These are phyloP conservation scores for Pseudopithomyces chartarum DNA, from an alignment of 2,329 filamentous ascomycete genomes.

Conservation along the genomic window DNA sequence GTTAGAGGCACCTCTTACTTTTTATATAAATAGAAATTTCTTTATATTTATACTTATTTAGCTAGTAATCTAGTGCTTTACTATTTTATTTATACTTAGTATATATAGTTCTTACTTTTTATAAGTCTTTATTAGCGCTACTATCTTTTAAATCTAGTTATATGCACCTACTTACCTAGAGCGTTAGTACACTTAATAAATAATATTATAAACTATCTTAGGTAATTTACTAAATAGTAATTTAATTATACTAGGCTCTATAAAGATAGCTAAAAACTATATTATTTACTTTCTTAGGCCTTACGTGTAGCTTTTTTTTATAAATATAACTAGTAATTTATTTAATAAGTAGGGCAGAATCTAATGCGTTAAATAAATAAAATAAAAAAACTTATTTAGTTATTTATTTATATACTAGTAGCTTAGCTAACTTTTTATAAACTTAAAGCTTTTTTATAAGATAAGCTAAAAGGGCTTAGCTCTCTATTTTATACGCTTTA, in stretches of 20 bases:
- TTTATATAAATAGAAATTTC: too few relatives aligned
- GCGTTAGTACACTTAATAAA: not conserved
- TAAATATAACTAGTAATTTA: not conserved
- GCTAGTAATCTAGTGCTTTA: not conserved
- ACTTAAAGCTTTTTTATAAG: not conserved
- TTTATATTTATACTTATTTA: not conserved
- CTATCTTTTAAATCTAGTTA: not conserved
- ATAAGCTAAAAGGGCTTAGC: not conserved
- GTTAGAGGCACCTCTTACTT: not conserved
- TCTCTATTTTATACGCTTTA: not conserved
- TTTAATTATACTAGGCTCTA: too few relatives aligned
- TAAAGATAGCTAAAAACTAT: not conserved
- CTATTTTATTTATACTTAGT: not conserved
- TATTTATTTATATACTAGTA: not conserved
- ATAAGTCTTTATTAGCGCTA: not conserved
- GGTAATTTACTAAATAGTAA: too few relatives aligned
- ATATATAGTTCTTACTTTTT: not conserved
- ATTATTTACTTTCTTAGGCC: not conserved
- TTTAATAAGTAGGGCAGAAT: not conserved
- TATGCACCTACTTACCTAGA: not conserved
- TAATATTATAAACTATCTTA: too few relatives aligned
- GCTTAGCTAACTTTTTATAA: not conserved
- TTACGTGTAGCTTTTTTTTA: not conserved
- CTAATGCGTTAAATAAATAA: not conserved
- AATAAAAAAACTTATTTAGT: not conserved